Evolutionary conservation across 2,329 filamentous ascomycete genomes (phyloP), one percentile per base, ranked within the genome.

Genomic region (Phaeophleospora eucalypticola): DNA sequence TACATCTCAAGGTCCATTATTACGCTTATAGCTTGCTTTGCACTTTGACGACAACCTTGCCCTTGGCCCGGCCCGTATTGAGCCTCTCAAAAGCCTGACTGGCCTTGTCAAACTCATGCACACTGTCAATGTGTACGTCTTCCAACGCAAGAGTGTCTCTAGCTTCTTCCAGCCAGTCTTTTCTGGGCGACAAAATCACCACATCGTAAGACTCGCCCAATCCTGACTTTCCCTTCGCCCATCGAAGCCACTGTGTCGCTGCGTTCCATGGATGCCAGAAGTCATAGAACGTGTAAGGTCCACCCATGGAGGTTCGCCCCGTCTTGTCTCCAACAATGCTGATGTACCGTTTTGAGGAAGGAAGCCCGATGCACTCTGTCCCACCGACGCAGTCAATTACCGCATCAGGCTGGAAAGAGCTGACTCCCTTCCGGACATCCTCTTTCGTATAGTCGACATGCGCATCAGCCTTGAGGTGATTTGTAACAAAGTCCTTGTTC

Each of bases 361-460:
- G 53, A 3, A 67, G 46, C 15, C 59, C 64, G 16, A 65, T 52
- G 49, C 62, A 65, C 29, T 62, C 61, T 1, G 58, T 64, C 15
- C 63, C 57, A 1, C 79, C 80, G 10, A 84, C 75, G 60, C 81
- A 81, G 63, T 85, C 82, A 8, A 86, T 70, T 0, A 78, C 72
- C 19, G 80, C 70, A 43, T 72, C 69, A 58, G 77, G 84, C 2
- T 75, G 65, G 8, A 68, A 70, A 0, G 75, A 74, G 46, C 70
- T 69, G 2, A 85, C 64, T 1, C 61, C 66, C n/a, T 69, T 65
- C 8, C 73, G 59, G 1, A 84, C 67, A 58, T 81, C 66, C 35
- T 54, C 42, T 0, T 65, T 64, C 14, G 74, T 78, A 59, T 86
- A 85, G 57, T 85, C 79, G 38, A 84, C 70, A 38, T 84, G 74